Evolutionary conservation across 768 basidiomycete species (phyloP).

Genomic region (Pleurotus djamor): DNA sequence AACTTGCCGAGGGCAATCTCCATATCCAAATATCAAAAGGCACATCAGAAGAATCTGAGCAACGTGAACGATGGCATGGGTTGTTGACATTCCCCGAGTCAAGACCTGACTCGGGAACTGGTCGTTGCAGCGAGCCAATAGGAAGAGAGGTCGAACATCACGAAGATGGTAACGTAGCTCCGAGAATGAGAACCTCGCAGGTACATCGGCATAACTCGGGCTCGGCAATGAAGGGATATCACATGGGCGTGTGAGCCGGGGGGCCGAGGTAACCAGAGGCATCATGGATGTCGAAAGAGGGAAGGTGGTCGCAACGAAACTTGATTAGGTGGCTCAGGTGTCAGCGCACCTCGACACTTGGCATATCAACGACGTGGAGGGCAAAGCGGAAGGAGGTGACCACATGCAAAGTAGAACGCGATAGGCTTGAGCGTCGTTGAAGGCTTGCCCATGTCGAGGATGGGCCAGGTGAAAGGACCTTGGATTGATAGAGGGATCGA

Average conservation of each 20-base stretch:
- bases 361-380: too few species aligned
- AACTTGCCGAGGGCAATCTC: conserved; percentile 12
- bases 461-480: too few species aligned
- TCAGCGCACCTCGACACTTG: too few species aligned
- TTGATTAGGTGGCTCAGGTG: too few species aligned
- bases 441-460: too few species aligned
- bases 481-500: too few species aligned
- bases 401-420: too few species aligned
- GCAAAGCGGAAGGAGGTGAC: too few species aligned
- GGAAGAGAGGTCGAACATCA: conserved; percentile 14
- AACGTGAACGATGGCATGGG: not conserved
- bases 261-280: too few species aligned
- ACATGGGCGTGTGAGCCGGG: not conserved
- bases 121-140: conserved; percentile 22
- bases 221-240: not conserved
- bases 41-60: not conserved
- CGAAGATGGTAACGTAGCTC: not conserved
- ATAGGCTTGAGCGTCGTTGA: too few species aligned
- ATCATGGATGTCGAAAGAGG: not conserved
- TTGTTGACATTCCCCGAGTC: conserved; percentile 27
- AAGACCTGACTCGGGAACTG: conserved; percentile 39
- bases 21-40: not conserved
- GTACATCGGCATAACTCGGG: not conserved
- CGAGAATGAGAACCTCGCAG: not conserved
- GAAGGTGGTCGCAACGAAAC: not conserved